Base-by-base conservation (phyloP, 495 filamentous ascomycete genomes). In the Neurospora hispaniola region DNA sequence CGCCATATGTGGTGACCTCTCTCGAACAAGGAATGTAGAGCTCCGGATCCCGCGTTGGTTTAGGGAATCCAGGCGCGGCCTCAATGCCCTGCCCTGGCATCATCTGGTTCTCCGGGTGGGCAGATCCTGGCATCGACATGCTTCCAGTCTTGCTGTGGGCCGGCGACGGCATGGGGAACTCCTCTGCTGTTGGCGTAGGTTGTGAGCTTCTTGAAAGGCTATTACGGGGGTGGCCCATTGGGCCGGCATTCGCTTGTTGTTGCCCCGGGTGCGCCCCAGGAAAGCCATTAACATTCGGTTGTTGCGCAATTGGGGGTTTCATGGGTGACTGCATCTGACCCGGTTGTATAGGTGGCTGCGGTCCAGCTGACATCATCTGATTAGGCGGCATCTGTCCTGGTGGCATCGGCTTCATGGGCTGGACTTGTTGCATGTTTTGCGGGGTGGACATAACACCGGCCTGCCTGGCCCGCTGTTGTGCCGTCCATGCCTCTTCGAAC, bases 401-500 rank as follows among this genome's bases (percentile, higher is more conserved):
- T 6, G 81, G 80, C 20, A 79, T 80, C 6, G 62, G 39, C 62
- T 81, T 82, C 27, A 76, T 79, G 2, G 82, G 83, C 16, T 78
- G 83, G 35, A 77, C 82, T 74, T 80, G 84, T 48, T 75, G 80
- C 71, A 79, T 75, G 12, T 69, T 72, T 27, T 75, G 79, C 31
- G 75, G 71, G 38, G 73, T 74, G 0, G 72, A 42, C 73, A 78
- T 75, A 5, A 59, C 74, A 38, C 72, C 74, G 62, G 86, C 83
- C 66, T 85, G 82, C 40, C 86, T 83, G 73, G 89, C 88, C 70
- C 86, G 87, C 35, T 90, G 89, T 73, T 84, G 86, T 42, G 81
- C 84, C 16, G 88, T 76, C 81, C 88, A 92, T n/a, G 87, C 88
- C 70, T 91, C 88, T 78, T 98, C 94, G 76, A 94, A 97, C 35